Evolutionary conservation across 805 yeast species (phyloP), one percentile per base, ranked within the genome.

Genomic region (Komagataella kurtzmanii): DNA sequence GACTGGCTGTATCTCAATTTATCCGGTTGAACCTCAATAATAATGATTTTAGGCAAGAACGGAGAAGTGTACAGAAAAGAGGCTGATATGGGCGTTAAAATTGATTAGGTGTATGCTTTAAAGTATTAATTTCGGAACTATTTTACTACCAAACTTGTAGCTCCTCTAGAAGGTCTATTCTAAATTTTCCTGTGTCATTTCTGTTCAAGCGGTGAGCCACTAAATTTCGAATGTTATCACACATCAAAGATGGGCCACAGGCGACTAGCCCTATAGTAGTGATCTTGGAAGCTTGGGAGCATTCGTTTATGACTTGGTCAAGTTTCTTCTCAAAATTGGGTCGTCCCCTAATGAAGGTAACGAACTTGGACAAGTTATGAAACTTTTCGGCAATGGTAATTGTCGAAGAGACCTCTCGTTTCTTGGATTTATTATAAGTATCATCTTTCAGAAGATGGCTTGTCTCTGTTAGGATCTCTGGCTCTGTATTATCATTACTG

Each of bases 101-200:
- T 10, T 30, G 40, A 30, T 30, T 30, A 30, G n/a, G 14, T 30
- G 3, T 30, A 30, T 14, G 14, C 40, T 30, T 3, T 5, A 7
- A 30, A 10, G 40, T 14, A 14, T n/a, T n/a, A n/a, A n/a, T 3
- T 30, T 30, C 40, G 14, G 40, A 14, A 4, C 14, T 10, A 10
- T 30, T 30, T 14, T 30, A 30, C 49, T 45, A 73, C 87, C 85
- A 80, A 14, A 72, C 73, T 63, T 81, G 84, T 49, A 80, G 62
- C 57, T 79, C 80, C 61, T 80, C 85, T 56, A 66, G 70, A 54
- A 74, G 68, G 51, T 79, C 85, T n/a, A 81, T 68, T 55, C 81
- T 65, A 51, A 73, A 69, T 2, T 59, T 62, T 49, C 54, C 56
- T 8, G 62, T 53, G 21, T 62, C 59, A 17, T 59, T 30, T 30